Evolutionary conservation across 768 basidiomycete genomes (phyloP).

Genomic region (Suillus placidus): DNA sequence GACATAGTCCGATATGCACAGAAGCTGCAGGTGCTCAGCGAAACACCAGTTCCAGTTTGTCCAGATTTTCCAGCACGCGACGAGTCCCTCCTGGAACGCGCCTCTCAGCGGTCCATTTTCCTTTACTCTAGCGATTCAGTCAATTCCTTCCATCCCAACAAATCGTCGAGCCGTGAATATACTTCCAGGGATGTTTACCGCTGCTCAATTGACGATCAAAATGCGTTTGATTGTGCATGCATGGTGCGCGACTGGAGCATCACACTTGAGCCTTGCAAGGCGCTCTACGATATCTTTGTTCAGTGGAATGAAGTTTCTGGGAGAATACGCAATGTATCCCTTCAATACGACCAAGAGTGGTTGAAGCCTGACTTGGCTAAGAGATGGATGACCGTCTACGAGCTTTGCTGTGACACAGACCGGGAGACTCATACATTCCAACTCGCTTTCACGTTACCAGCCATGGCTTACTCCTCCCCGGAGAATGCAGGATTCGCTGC

Average conservation of each 20-base stretch:
- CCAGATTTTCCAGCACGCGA: constrained; percentile 20
- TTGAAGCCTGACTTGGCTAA: constrained; percentile 22
- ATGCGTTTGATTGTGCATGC: constrained; percentile 13
- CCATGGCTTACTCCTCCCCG: constrained; percentile 31
- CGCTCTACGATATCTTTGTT: background rate
- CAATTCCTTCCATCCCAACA: background rate
- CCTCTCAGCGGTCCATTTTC: constrained; percentile 16
- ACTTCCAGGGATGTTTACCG: constrained; percentile 14
- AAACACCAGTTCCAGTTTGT: constrained; percentile 4
- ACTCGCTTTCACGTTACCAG: constrained; percentile 33
- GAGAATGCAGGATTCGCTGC: constrained; percentile 20
- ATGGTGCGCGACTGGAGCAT: constrained; percentile 8
- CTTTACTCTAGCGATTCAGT: constrained; percentile 15
- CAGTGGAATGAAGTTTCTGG: constrained; percentile 6
- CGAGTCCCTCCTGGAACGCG: constrained; percentile 20
- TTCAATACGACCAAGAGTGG: constrained; percentile 25
- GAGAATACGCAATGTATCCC: background rate
- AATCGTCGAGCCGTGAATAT: constrained; percentile 8
- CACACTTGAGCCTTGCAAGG: background rate
- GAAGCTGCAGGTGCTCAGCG: constrained; percentile 11
- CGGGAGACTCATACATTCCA: constrained; percentile 15
- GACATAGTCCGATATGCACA: constrained; percentile 9
- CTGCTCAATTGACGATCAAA: constrained; percentile 8
- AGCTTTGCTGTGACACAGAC: constrained; percentile 20
- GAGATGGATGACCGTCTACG: constrained; percentile 30